These are phyloP conservation scores for Tilletia caries DNA, from an alignment of 1,284 basidiomycete species.

Conservation along the genomic window DNA sequence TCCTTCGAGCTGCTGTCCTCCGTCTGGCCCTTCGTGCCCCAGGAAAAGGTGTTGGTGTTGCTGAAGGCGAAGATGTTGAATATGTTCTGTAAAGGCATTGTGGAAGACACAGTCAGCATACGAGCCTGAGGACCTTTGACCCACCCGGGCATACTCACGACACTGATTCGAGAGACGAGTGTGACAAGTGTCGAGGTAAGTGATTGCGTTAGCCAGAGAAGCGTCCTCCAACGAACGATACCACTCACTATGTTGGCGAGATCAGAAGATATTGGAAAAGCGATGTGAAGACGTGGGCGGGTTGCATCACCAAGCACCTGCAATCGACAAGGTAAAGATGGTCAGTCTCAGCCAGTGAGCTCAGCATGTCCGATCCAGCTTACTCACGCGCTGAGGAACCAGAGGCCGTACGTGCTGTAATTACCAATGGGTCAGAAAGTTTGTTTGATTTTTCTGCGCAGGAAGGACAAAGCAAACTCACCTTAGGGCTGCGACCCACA, in stretches of 20 bases:
- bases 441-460: background rate
- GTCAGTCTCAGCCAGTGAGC: background rate
- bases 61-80: conserved; percentile 16
- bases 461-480: background rate
- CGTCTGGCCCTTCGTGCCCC: conserved; percentile 11
- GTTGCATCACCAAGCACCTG: conserved; percentile 5
- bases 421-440: background rate
- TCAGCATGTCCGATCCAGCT: too few species aligned
- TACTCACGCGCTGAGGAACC: conserved; percentile 8
- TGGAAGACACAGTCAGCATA: background rate
- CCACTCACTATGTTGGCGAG: conserved; percentile 13
- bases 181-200: background rate
- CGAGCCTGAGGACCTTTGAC: background rate
- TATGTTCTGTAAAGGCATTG: background rate
- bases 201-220: background rate
- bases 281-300: conserved; percentile 6
- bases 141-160: background rate
- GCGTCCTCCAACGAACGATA: background rate
- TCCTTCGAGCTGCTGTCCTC: conserved; percentile 10
- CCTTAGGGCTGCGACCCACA: conserved; percentile 6
- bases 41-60: conserved; percentile 11
- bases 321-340: background rate
- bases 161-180: background rate
- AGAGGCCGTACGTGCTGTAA: conserved; percentile 3
- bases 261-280: background rate